These are phyloP conservation scores for Aegilops sharonensis DNA, from an alignment of 176 grass and related monocot genomes.

Conservation along the genomic window DNA sequence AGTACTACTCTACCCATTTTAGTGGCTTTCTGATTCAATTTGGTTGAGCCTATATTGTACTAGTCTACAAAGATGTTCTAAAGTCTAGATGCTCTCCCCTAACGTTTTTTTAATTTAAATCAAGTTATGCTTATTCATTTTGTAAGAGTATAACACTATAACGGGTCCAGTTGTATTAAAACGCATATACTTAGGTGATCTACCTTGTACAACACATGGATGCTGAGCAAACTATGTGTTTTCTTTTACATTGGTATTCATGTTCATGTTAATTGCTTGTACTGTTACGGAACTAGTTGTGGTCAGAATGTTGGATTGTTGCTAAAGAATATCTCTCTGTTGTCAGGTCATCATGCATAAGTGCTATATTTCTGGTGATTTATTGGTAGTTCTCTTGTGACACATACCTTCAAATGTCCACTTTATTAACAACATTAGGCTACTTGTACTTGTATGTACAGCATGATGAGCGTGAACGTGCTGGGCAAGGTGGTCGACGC, in stretches of 20 bases:
- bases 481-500: constrained; percentile 66
- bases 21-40: constrained; percentile 3
- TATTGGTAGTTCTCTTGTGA: constrained; percentile 49
- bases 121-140: background rate
- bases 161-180: background rate
- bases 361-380: constrained; percentile 50
- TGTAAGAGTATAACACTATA: background rate
- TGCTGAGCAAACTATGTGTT: background rate
- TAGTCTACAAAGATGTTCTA: background rate
- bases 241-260: background rate
- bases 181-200: background rate
- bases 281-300: background rate
- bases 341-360: constrained; percentile 5
- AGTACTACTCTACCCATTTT: background rate
- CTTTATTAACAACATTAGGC: constrained; percentile 84
- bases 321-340: constrained; percentile 23
- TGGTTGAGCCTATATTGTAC: constrained; percentile 5
- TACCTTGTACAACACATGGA: background rate
- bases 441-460: constrained; percentile 89
- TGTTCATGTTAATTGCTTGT: background rate
- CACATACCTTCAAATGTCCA: constrained; percentile 46
- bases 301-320: background rate
- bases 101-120: background rate
- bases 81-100: background rate
- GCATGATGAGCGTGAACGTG: constrained; percentile 70